phyloP scores from a whole-genome alignment of 192 early-diverging fungal species.

The Backusella australiensis region DNA sequence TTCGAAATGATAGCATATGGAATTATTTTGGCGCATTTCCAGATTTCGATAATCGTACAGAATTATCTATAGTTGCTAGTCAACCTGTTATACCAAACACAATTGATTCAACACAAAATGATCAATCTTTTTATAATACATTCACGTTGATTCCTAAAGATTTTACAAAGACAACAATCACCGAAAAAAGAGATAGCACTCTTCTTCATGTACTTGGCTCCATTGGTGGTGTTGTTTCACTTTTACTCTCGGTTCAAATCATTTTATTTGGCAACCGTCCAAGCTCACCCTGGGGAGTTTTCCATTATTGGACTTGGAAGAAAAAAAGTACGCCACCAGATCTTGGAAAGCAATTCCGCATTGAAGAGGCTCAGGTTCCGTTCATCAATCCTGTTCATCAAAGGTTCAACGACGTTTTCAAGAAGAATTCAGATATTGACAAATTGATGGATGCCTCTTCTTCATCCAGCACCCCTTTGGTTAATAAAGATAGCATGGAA shows the following conservation, averaged over 20 bases:
- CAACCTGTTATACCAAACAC: background rate
- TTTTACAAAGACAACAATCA: background rate
- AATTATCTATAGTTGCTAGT: background rate
- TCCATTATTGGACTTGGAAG: background rate
- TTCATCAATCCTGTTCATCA: background rate
- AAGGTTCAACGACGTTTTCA: background rate
- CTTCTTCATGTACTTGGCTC: conserved; percentile 6
- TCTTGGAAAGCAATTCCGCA: background rate
- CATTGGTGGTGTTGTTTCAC: conserved; percentile 7
- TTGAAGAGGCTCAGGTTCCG: background rate
- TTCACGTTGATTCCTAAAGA: background rate
- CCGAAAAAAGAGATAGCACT: conserved; percentile 3
- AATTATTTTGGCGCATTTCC: background rate
- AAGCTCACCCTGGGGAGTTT: background rate
- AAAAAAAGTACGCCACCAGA: too few species aligned
- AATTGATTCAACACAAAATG: too few species aligned
- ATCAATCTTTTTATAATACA: background rate
- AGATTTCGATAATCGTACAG: background rate
- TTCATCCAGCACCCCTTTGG: background rate
- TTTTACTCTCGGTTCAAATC: conserved; percentile 10
- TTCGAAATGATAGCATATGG: background rate
- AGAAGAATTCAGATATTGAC: background rate
- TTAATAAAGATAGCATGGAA: background rate
- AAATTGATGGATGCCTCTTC: background rate
- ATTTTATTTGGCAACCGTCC: conserved; percentile 1